These are phyloP conservation scores for Tetradesmus lagerheimii DNA, from an alignment of 139 green algal species.

Conservation along the genomic window DNA sequence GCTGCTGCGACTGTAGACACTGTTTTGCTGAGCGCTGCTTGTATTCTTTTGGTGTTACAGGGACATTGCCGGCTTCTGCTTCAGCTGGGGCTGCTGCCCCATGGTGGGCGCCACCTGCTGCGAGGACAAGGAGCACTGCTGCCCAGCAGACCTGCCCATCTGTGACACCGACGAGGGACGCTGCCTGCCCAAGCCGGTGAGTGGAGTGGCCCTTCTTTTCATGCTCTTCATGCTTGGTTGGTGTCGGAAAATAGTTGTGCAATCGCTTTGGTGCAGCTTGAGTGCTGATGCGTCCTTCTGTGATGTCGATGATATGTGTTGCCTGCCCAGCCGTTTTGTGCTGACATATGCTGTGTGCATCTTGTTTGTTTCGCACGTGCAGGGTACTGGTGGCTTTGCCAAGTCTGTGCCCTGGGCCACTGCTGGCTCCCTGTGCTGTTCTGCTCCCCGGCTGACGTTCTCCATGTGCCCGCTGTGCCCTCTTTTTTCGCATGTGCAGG, in stretches of 20 bases:
- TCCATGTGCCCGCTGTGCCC: no score
- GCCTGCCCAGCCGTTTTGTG: no score
- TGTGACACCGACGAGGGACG: conserved; percentile 85
- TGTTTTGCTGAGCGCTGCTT: no score
- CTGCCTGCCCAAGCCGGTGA: conserved; percentile 65
- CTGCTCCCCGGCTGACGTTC: no score
- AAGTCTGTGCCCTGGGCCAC: conserved; percentile 3
- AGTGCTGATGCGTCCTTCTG: no score
- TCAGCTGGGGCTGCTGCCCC: conserved; percentile 90
- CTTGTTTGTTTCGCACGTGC: background rate
- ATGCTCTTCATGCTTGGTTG: no score
- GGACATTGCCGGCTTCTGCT: conserved; percentile 37
- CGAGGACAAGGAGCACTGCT: conserved; percentile 96
- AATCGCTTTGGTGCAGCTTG: no score
- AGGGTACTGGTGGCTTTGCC: background rate
- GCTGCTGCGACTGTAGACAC: no score
- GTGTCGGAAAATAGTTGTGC: no score
- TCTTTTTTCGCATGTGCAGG: background rate
- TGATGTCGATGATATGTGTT: no score
- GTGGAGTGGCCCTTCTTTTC: no score
- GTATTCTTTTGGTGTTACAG: background rate
- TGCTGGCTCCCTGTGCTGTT: no score
- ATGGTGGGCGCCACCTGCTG: conserved; percentile 92
- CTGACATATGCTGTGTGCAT: background rate
- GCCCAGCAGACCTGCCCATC: conserved; percentile 89